A percentile compares a stretch with the other conserved stretches of the same genome.
Conservation (phyloP, 345 rosid species). For the Citrus mangshanensis region DNA sequence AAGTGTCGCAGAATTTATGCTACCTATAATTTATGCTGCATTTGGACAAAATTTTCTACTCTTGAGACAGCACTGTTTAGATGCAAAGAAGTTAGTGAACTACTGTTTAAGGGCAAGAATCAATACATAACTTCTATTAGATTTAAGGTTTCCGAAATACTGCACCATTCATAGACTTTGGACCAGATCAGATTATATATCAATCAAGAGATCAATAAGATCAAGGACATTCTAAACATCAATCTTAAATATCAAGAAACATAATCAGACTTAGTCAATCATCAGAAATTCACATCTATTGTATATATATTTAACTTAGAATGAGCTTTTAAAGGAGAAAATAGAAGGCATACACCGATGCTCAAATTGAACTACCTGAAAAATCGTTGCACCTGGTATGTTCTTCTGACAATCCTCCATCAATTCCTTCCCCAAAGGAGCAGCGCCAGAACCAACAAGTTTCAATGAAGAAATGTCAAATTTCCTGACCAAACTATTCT, state of each 20-base stretch:
- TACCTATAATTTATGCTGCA: not conserved
- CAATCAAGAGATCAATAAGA: not conserved
- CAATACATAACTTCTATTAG: not conserved
- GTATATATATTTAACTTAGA: not conserved
- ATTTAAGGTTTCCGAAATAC: not conserved
- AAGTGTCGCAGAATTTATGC: not conserved
- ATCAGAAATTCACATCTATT: not conserved
- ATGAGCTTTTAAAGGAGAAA: not conserved
- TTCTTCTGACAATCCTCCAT: slow-evolving; percentile 74
- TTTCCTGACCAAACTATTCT: slow-evolving; percentile 50
- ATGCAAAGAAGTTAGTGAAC: not conserved
- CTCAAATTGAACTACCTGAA: slow-evolving; percentile 49
- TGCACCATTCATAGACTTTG: not conserved
- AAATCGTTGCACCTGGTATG: slow-evolving; percentile 46
- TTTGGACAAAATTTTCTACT: not conserved
- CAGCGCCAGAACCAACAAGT: slow-evolving; percentile 78
- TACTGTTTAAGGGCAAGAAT: not conserved
- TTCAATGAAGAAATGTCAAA: slow-evolving; percentile 67
- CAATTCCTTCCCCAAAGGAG: slow-evolving; percentile 84
- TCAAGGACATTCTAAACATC: not conserved
- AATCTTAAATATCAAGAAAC: not conserved
- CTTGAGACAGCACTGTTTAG: not conserved
- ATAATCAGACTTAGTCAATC: not conserved
- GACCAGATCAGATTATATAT: not conserved
- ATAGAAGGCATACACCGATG: too few relatives aligned